Evolutionary conservation across 1,284 basidiomycete genomes (phyloP).

Genomic region (Heterobasidion annosum): DNA sequence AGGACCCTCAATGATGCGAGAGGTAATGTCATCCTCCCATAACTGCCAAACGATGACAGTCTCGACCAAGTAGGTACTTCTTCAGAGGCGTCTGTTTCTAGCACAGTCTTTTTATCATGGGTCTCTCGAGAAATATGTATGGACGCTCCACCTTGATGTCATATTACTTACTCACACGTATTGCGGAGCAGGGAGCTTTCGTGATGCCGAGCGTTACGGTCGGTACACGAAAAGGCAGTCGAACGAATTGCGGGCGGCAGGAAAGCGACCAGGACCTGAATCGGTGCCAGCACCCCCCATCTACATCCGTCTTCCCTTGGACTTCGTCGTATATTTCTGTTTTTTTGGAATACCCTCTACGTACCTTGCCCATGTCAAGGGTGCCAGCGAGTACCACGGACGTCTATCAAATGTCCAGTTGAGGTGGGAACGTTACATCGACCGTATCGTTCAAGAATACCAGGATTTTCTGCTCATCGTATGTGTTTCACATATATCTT

Average conservation of each 20-base stretch:
- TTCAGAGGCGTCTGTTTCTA: constrained; percentile 24
- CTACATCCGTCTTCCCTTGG: constrained; percentile 16
- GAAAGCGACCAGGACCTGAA: constrained; percentile 11
- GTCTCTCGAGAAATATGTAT: constrained; percentile 36
- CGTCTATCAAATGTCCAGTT: constrained; percentile 35
- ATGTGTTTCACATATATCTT: constrained; percentile 13
- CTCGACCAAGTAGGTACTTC: constrained; percentile 17
- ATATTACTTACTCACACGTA: neutral
- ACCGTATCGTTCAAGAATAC: constrained; percentile 40
- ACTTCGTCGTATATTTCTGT: constrained; percentile 28
- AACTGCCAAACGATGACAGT: neutral
- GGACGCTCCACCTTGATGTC: neutral
- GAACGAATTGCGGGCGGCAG: constrained; percentile 13
- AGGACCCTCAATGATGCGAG: constrained; percentile 23
- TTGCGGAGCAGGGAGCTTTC: constrained; percentile 26
- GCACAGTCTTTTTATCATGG: constrained; percentile 36
- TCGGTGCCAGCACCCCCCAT: constrained; percentile 7
- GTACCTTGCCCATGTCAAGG: constrained; percentile 39
- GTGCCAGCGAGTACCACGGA: constrained; percentile 37
- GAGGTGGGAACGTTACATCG: constrained; percentile 38
- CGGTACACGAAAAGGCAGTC: constrained; percentile 27
- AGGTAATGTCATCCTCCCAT: constrained; percentile 6
- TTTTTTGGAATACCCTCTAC: constrained; percentile 46
- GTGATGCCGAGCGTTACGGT: constrained; percentile 35
- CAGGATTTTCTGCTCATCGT: constrained; percentile 46